Evolutionary conservation across 768 basidiomycete species (phyloP).

Genomic region (Glaciozyma martinii): DNA sequence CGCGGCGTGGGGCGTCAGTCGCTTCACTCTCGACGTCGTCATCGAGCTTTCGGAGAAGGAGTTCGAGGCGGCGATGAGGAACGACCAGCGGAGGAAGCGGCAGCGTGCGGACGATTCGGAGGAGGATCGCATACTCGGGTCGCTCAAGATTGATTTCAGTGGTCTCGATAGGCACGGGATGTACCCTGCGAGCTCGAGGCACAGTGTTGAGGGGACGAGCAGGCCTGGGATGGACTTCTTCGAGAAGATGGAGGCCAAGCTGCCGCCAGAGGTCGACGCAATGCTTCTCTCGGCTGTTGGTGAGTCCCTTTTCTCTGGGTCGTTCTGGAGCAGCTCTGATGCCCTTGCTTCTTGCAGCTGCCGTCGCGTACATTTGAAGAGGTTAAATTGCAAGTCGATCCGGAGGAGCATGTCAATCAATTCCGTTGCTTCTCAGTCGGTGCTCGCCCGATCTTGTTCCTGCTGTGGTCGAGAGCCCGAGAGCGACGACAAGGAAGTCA

Average conservation of each 20-base stretch:
- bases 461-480: too few relatives aligned
- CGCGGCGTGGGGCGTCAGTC: conserved; percentile 64
- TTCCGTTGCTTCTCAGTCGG: too few relatives aligned
- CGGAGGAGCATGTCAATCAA: too few relatives aligned
- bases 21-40: conserved; percentile 64
- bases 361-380: too few relatives aligned
- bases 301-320: not conserved
- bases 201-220: conserved; percentile 39
- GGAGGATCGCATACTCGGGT: conserved; percentile 22
- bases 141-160: conserved; percentile 64
- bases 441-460: too few relatives aligned
- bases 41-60: conserved; percentile 47
- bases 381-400: too few relatives aligned
- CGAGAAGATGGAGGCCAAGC: conserved; percentile 63
- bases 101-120: conserved; percentile 30
- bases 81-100: conserved; percentile 31
- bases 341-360: too few relatives aligned
- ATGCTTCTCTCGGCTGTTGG: conserved; percentile 29
- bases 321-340: too few relatives aligned
- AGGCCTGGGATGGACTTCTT: conserved; percentile 63
- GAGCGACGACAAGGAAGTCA: too few relatives aligned
- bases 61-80: conserved; percentile 21
- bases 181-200: conserved; percentile 63
- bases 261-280: conserved; percentile 54
- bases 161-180: conserved; percentile 66